A percentile compares a stretch with the other conserved stretches of the same genome.
Conservation (phyloP, 352 stramenopile genomes). For the Phytopythium delawarense region DNA sequence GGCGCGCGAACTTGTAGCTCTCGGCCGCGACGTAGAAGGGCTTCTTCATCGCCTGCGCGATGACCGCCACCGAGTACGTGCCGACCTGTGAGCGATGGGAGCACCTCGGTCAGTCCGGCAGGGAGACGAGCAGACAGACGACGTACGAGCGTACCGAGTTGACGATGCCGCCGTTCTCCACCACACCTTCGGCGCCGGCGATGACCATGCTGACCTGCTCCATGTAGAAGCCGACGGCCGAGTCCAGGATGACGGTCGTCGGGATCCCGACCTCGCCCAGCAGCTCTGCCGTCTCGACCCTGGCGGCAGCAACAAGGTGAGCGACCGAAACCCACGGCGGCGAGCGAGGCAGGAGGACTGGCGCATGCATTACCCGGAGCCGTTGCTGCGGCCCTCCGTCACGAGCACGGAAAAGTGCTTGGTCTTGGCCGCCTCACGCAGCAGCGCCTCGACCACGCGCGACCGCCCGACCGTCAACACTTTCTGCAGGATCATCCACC, state of each 20-base stretch:
- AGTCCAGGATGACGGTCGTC: conserved; percentile 95
- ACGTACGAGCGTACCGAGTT: conserved; percentile 83
- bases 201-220: conserved; percentile 95
- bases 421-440: conserved; percentile 88
- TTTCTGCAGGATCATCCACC: conserved; percentile 24
- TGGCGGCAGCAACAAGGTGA: conserved; percentile 2
- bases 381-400: conserved; percentile 91
- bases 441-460: conserved; percentile 88
- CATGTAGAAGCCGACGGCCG: conserved; percentile 95
- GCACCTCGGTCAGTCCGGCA: not conserved
- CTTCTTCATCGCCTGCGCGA: conserved; percentile 94
- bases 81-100: conserved; percentile 61
- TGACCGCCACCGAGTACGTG: conserved; percentile 93
- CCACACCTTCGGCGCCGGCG: conserved; percentile 94
- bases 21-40: conserved; percentile 98
- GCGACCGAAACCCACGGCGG: too few species aligned
- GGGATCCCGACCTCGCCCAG: conserved; percentile 89
- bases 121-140: not conserved
- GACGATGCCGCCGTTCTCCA: conserved; percentile 97
- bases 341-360: not conserved
- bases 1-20: conserved; percentile 97
- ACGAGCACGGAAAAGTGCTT: conserved; percentile 94
- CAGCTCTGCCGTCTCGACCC: conserved; percentile 66
- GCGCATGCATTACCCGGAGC: conserved; percentile 52
- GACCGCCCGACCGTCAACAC: conserved; percentile 94